Base-by-base conservation (phyloP, 257 asterid genomes). In the Pogostemon cablin region DNA sequence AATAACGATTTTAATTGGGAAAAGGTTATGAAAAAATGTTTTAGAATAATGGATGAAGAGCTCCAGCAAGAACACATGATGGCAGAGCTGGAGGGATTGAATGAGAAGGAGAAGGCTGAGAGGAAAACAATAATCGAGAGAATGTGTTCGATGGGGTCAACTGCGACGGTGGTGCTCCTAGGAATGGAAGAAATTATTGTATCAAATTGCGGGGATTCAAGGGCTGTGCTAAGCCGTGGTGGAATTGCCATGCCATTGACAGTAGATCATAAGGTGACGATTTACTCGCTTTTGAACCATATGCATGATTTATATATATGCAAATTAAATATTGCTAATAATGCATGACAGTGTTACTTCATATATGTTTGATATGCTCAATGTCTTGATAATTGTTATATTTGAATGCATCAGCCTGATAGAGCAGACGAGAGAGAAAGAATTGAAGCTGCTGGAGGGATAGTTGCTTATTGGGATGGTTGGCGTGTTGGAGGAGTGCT, bases 131-230 rank as follows among this genome's bases (percentile, higher is more conserved):
- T 0, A 5, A 12, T 5, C 3, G 41, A 2, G 43, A 9, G 17
- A 68, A 8, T 2, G 61, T 1, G 9, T 25, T 25, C 32, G 81
- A 76, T 70, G 69, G 91, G 89, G 7, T 81, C 91, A 0, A 79
- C 95, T 11, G 95, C 89, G 8, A 74, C 75, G 75, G 91, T 85
- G 60, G 92, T 79, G 53, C 43, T 85, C 15, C 83, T 81, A 11
- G 89, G 85, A 0, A 50, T 74, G 53, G 86, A 83, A 56, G 89
- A 82, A 57, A 9, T 91, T 47, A 88, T 91, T 62, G 84, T 81
- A 40, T 89, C 92, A 0, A 88, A 84, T 47, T 87, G 92, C 75
- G 92, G 96, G 0, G 87, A 86, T 35, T 85, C 95, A 0, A 74
- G 95, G 84, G 91, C 82, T 43, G 91, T 90, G 76, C 82, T 90